Evolutionary conservation across 2,329 filamentous ascomycete species (phyloP), one percentile per base, ranked within the genome.

Genomic region (Tolypocladium amazonense): DNA sequence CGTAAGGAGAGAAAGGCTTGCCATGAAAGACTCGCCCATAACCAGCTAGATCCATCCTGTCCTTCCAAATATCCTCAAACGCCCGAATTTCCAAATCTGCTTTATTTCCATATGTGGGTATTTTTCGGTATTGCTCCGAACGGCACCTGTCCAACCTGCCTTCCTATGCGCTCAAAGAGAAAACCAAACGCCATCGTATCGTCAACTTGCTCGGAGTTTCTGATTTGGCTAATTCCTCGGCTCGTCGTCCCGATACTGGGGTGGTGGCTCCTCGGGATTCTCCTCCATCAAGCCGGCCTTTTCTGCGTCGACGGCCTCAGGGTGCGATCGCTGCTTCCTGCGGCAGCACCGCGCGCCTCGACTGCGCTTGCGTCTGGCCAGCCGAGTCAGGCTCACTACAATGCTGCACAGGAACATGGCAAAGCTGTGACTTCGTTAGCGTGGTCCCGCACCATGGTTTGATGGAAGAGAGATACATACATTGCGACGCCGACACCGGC

Each of bases 401-500:
- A 87, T 66, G 57, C 82, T 85, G 62, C 86, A 87, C 47, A 88
- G 71, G 60, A 86, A 74, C 81, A 90, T 87, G 59, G 85, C 87
- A 55, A 90, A 69, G 47, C 80, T 82, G 59, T 53, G 23, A 53
- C 23, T 20, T 65, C 76, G 74, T 41, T 59, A 56, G 41, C n/a
- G 39, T 7, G 15, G 8, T 20, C 33, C 23, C 23, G 43, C 35
- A 18, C 12, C 39, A 33, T 38, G 38, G 18, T 20, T 33, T 5
- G 37, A 27, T n/a, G n/a, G 18, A n/a, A 11, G 27, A 47, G 35
- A 33, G 53, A 41, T 39, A 77, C 79, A 70, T 76, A 82, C 79
- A 89, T 71, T 72, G 87, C 88, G 63, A 87, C 84, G 37, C 80
- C 79, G 59, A 90, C 80, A 68, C 88, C 88, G 53, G 86, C 85